Evolutionary conservation across 805 yeast genomes (phyloP).

Genomic region (Teunomyces panamensis): DNA sequence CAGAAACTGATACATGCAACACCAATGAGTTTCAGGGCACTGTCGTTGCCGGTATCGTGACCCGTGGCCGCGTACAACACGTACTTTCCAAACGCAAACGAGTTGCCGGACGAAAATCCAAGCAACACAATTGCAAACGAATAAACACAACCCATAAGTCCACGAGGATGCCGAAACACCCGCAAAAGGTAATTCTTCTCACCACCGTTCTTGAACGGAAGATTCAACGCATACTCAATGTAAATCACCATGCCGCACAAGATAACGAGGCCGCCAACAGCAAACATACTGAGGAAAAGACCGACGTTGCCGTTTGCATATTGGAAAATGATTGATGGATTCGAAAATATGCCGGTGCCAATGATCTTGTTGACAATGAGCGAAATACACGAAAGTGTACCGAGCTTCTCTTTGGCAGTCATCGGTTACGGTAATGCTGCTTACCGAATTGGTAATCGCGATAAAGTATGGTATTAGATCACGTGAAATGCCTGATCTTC

Average conservation of each 20-base stretch:
- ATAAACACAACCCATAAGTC: slow-evolving; percentile 37
- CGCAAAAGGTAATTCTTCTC: slow-evolving; percentile 40
- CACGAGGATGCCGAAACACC: slow-evolving; percentile 30
- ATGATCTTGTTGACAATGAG: slow-evolving; percentile 43
- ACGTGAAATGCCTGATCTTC: neutral
- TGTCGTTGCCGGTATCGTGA: slow-evolving; percentile 20
- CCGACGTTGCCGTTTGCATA: slow-evolving; percentile 39
- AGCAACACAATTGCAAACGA: slow-evolving; percentile 55
- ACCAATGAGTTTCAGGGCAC: slow-evolving; percentile 43
- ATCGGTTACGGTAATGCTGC: no score
- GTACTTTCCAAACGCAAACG: slow-evolving; percentile 64
- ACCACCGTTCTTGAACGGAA: slow-evolving; percentile 42
- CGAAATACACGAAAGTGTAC: slow-evolving; percentile 34
- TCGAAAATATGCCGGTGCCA: slow-evolving; percentile 43
- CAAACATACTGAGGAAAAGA: slow-evolving; percentile 30
- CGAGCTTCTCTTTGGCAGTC: slow-evolving; percentile 12
- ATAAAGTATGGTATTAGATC: neutral
- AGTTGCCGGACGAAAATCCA: slow-evolving; percentile 61
- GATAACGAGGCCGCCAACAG: slow-evolving; percentile 36
- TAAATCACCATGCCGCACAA: slow-evolving; percentile 40
- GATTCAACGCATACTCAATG: slow-evolving; percentile 38
- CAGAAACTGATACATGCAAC: slow-evolving; percentile 46
- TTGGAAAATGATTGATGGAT: slow-evolving; percentile 39
- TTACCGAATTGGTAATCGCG: neutral
- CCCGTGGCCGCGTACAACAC: slow-evolving; percentile 37